These are phyloP conservation scores for Davidsoniella neocaledoniae DNA, from an alignment of 2,329 filamentous ascomycete species.

Conservation along the genomic window DNA sequence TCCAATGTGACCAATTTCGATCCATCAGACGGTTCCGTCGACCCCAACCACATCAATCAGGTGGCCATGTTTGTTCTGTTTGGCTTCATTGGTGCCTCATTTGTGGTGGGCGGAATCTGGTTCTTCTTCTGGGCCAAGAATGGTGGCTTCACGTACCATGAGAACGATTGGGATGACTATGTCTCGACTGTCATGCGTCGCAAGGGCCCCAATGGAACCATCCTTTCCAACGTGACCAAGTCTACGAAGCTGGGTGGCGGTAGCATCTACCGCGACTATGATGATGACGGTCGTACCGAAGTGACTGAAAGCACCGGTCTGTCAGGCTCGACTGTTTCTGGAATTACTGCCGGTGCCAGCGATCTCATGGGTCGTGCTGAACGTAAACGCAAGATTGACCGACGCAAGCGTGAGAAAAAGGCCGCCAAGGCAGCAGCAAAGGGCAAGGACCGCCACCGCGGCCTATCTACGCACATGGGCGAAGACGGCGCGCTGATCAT, in stretches of 20 bases:
- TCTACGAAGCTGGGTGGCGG: constrained; percentile 77
- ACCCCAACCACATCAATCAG: constrained; percentile 42
- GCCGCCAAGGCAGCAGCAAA: constrained; percentile 18
- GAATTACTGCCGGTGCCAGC: constrained; percentile 38
- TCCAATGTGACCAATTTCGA: constrained; percentile 20
- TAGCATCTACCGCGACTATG: constrained; percentile 62
- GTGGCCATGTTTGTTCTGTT: constrained; percentile 71
- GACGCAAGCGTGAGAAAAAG: constrained; percentile 25
- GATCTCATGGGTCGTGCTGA: constrained; percentile 39
- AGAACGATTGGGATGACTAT: constrained; percentile 95
- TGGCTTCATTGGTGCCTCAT: constrained; percentile 60
- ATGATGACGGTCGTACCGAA: constrained; percentile 30
- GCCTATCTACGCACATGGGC: constrained; percentile 27
- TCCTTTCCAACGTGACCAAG: constrained; percentile 65
- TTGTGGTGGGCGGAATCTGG: constrained; percentile 69
- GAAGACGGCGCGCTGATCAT: constrained; percentile 39
- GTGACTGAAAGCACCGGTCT: constrained; percentile 29
- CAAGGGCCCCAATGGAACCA: constrained; percentile 75
- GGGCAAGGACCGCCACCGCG: constrained; percentile 21
- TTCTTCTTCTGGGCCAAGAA: constrained; percentile 99
- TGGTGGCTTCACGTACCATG: constrained; percentile 73
- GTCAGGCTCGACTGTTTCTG: constrained; percentile 23
- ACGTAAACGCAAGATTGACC: constrained; percentile 35
- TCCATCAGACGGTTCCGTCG: constrained; percentile 31
- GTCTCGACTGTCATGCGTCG: constrained; percentile 84